These are phyloP conservation scores for Potentilla sterilis DNA, from an alignment of 306 rosid genomes.

Conservation along the genomic window DNA sequence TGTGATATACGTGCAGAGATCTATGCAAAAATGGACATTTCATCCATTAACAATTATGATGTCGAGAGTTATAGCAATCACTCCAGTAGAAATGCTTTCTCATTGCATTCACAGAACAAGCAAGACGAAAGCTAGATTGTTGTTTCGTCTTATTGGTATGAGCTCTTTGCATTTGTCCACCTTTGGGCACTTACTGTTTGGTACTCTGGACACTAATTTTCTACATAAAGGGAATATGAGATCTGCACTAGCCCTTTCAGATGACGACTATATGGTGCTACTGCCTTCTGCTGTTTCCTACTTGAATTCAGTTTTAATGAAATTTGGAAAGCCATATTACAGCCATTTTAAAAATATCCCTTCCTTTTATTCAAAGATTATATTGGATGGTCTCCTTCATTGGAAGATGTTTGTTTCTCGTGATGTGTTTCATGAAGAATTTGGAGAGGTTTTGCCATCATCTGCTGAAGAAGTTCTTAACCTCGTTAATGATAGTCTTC, in stretches of 20 bases:
- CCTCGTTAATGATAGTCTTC: slow-evolving; percentile 64
- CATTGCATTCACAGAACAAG: slow-evolving; percentile 48
- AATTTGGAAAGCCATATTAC: slow-evolving; percentile 41
- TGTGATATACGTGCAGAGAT: slow-evolving; percentile 48
- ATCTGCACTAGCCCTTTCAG: slow-evolving; percentile 42
- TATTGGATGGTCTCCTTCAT: slow-evolving; percentile 56
- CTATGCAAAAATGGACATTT: slow-evolving; percentile 37
- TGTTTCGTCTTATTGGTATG: slow-evolving; percentile 60
- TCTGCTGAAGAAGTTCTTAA: slow-evolving; percentile 55
- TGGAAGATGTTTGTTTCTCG: slow-evolving; percentile 66
- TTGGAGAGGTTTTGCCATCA: slow-evolving; percentile 51
- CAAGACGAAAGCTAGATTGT: slow-evolving; percentile 53
- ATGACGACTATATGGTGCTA: slow-evolving; percentile 66
- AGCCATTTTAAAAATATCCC: slow-evolving; percentile 41
- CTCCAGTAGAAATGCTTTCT: slow-evolving; percentile 56
- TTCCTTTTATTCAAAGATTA: slow-evolving; percentile 56
- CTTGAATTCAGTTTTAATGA: slow-evolving; percentile 46
- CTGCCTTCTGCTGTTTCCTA: slow-evolving; percentile 64
- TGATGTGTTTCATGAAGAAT: slow-evolving; percentile 66
- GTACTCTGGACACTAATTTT: slow-evolving; percentile 37
- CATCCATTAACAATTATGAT: slow-evolving; percentile 54
- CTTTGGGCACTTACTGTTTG: slow-evolving; percentile 65
- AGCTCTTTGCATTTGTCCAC: slow-evolving; percentile 71
- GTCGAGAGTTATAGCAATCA: slow-evolving; percentile 51
- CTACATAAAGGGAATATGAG: slow-evolving; percentile 25